Evolutionary conservation across 2,329 filamentous ascomycete genomes (phyloP).

Genomic region (Fusarium nodosum): DNA sequence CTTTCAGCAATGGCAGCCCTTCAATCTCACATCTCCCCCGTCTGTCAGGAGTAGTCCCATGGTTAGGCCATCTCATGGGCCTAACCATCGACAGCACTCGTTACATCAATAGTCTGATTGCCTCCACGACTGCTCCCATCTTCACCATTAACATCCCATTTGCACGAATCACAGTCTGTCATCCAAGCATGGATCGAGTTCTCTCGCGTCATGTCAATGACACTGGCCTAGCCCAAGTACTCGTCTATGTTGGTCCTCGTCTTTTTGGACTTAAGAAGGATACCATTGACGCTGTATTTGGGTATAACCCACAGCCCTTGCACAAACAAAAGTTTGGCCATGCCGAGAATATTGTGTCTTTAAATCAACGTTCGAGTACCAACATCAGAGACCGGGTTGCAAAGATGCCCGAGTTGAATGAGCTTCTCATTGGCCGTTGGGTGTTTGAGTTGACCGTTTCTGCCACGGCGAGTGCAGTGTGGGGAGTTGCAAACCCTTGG

Average conservation of each 20-base stretch:
- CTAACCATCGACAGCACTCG: conserved; percentile 47
- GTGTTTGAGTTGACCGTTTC: conserved; percentile 50
- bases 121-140: conserved; percentile 40
- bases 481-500: conserved; percentile 52
- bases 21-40: conserved; percentile 44
- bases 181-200: conserved; percentile 49
- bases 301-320: conserved; percentile 47
- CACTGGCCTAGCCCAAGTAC: conserved; percentile 51
- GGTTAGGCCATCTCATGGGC: conserved; percentile 47
- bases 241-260: conserved; percentile 50
- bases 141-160: conserved; percentile 52
- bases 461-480: conserved; percentile 52
- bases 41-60: conserved; percentile 43
- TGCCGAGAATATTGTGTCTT: conserved; percentile 39
- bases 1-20: conserved; percentile 10
- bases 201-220: conserved; percentile 50
- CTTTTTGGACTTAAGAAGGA: conserved; percentile 47
- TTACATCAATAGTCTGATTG: conserved; percentile 48
- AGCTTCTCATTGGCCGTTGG: conserved; percentile 49
- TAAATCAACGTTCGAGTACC: conserved; percentile 44
- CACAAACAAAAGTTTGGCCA: conserved; percentile 50
- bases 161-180: conserved; percentile 47
- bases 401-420: conserved; percentile 35
- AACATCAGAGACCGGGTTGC: conserved; percentile 43
- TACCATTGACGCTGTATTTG: conserved; percentile 46